phyloP scores from a whole-genome alignment of 768 basidiomycete genomes.

The Glaciozyma martinii region DNA sequence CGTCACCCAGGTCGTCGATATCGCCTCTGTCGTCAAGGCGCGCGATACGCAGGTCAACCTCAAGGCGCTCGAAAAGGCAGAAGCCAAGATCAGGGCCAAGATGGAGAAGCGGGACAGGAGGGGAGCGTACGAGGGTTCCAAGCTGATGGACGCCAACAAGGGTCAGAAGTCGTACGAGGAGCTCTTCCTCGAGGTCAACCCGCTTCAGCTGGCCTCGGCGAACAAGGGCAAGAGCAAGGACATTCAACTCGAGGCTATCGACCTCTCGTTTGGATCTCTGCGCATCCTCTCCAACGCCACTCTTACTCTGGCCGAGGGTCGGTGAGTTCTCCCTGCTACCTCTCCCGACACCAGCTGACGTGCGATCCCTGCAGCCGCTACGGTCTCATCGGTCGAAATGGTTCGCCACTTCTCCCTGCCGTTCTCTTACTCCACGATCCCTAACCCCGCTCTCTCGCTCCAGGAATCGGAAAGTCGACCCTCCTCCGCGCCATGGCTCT shows the following conservation, averaged over 20 bases:
- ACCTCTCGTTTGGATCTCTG: constrained; percentile 77
- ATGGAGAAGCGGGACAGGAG: constrained; percentile 88
- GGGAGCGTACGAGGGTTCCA: constrained; percentile 92
- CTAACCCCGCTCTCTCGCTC: background rate
- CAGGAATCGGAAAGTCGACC: constrained; percentile 94
- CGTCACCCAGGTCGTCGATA: constrained; percentile 29
- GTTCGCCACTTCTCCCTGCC: background rate
- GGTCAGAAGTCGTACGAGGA: constrained; percentile 98
- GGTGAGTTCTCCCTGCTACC: background rate
- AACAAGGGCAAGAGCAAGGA: constrained; percentile 93
- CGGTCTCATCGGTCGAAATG: constrained; percentile 58
- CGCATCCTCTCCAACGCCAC: constrained; percentile 77
- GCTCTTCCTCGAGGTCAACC: constrained; percentile 98
- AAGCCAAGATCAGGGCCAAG: constrained; percentile 95
- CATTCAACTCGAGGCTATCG: constrained; percentile 86
- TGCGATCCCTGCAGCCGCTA: constrained; percentile 48
- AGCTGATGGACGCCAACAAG: constrained; percentile 80
- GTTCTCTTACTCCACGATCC: too few species aligned
- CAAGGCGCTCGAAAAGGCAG: constrained; percentile 92
- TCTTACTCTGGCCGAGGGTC: constrained; percentile 75
- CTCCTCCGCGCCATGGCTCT: constrained; percentile 87
- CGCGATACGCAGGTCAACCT: constrained; percentile 88
- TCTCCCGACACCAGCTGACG: background rate
- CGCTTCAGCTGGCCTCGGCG: constrained; percentile 59
- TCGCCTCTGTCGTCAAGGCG: constrained; percentile 44